A percentile compares a stretch with the other conserved stretches of the same genome.
Conservation (phyloP, 1,139 yeast genomes). For the Yamadazyma buinensis region DNA sequence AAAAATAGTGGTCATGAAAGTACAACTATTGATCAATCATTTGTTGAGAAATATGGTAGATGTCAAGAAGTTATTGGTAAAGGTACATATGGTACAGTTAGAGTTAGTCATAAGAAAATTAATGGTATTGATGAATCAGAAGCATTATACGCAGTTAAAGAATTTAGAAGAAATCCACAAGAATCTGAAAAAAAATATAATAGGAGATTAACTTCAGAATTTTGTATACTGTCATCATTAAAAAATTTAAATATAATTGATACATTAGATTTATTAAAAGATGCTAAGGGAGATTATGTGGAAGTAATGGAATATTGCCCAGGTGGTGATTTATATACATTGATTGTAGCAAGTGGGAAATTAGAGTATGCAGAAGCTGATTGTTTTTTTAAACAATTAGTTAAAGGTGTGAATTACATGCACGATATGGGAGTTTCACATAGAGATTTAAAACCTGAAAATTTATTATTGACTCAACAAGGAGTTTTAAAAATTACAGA, state of each 20-base stretch:
- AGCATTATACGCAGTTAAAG: slow-evolving; percentile 45
- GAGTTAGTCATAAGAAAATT: slow-evolving; percentile 40
- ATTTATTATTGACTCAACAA: slow-evolving; percentile 69
- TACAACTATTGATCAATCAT: slow-evolving; percentile 32
- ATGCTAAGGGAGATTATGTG: slow-evolving; percentile 88
- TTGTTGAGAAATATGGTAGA: slow-evolving; percentile 48
- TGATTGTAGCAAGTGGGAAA: slow-evolving; percentile 80
- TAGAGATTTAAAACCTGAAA: slow-evolving; percentile 93
- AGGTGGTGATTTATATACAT: slow-evolving; percentile 89
- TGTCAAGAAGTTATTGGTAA: slow-evolving; percentile 49
- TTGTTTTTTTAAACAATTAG: slow-evolving; percentile 88
- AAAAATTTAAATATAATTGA: slow-evolving; percentile 61
- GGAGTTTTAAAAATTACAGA: slow-evolving; percentile 89
- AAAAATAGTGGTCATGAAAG: slow-evolving; percentile 22
- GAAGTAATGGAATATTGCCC: slow-evolving; percentile 97
- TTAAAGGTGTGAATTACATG: slow-evolving; percentile 91
- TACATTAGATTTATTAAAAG: slow-evolving; percentile 82
- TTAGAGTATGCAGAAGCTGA: slow-evolving; percentile 87
- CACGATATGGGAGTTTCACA: slow-evolving; percentile 97
- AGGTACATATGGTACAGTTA: slow-evolving; percentile 47
- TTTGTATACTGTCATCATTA: slow-evolving; percentile 47
- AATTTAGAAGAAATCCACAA: slow-evolving; percentile 38
- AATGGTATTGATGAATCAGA: slow-evolving; percentile 19
- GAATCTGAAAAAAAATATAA: slow-evolving; percentile 45
- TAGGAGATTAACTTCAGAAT: slow-evolving; percentile 43